phyloP scores from a whole-genome alignment of 148 eudicot species.

The Diospyros lotus region DNA sequence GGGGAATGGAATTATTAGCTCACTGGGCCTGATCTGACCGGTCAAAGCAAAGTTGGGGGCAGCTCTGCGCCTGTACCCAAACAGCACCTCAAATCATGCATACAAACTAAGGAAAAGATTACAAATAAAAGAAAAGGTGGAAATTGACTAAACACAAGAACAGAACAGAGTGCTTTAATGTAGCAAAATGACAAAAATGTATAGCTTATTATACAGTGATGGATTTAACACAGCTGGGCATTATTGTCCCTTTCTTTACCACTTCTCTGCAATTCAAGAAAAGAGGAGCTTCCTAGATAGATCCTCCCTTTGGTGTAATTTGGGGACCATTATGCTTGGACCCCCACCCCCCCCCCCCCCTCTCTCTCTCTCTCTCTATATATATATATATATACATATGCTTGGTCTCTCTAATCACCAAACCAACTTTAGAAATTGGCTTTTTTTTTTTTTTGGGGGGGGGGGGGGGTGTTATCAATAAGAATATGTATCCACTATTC shows the following conservation, averaged over 20 bases:
- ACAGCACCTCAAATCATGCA: conserved; percentile 3
- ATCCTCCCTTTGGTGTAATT: not conserved
- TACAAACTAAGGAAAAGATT: not conserved
- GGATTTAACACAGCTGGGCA: conserved; percentile 20
- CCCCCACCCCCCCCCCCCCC: not conserved
- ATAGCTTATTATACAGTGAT: not conserved
- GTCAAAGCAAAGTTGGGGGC: not conserved
- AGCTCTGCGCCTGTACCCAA: conserved; percentile 8
- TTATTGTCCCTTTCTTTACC: conserved; percentile 18
- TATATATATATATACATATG: no score
- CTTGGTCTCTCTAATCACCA: no score
- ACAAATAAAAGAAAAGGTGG: not conserved
- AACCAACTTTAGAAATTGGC: no score
- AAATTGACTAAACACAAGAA: conserved; percentile 21
- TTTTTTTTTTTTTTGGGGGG: no score
- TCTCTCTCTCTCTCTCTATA: no score
- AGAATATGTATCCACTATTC: no score
- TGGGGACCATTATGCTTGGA: conserved; percentile 14
- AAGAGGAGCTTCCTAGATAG: not conserved
- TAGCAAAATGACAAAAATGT: conserved; percentile 26
- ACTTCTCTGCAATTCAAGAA: not conserved
- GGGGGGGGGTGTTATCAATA: no score
- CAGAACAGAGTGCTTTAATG: conserved; percentile 14
- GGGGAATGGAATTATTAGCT: not conserved
- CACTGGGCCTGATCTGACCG: not conserved